Base-by-base conservation (phyloP, 148 eudicot genomes). In the Cornus controversa region DNA sequence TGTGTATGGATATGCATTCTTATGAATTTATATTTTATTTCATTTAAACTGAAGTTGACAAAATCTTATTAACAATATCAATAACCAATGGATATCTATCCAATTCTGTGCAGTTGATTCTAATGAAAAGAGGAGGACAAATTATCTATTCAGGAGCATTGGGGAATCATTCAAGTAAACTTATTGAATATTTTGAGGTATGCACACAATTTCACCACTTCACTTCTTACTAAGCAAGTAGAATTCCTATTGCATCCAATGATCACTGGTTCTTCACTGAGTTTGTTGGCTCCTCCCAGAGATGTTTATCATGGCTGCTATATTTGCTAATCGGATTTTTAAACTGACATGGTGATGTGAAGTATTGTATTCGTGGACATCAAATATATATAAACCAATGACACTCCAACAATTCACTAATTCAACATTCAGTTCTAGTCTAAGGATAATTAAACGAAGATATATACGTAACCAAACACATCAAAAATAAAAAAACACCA, bases 121-220 rank as follows among this genome's bases (percentile, higher is more conserved):
- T 88, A 64, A 71, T 88, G 84, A 81, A 81, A 79, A 75, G 45
- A 36, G 82, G 85, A 70, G 85, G 85, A 29, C 80, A 73, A 27
- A 67, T 83, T 13, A 88, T 88, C 20, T 88, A 88, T 71, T 80
- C 85, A 14, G 91, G 89, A 63, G 77, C 71, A 14, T 42, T 88
- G 54, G 91, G 89, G 28, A 78, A 36, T 31, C 67, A 75, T 26
- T 88, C 91, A 34, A 73, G 79, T 60, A 67, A 74, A 4, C 76
- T 88, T 10, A 77, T 88, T n/a, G 75, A 88, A 60, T 84, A 86
- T 66, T 86, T 88, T 64, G 80, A 86, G 87, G 91, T 88, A 66
- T 28, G 71, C 77, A 11, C 40, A 78, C 36, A 63, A 27, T 10
- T 26, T 26, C 4, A 25, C 11, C 69, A 60, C 20, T 37, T 10